phyloP scores from a whole-genome alignment of 2,329 filamentous ascomycete genomes.

The Arthrobotrys sphaeroides region DNA sequence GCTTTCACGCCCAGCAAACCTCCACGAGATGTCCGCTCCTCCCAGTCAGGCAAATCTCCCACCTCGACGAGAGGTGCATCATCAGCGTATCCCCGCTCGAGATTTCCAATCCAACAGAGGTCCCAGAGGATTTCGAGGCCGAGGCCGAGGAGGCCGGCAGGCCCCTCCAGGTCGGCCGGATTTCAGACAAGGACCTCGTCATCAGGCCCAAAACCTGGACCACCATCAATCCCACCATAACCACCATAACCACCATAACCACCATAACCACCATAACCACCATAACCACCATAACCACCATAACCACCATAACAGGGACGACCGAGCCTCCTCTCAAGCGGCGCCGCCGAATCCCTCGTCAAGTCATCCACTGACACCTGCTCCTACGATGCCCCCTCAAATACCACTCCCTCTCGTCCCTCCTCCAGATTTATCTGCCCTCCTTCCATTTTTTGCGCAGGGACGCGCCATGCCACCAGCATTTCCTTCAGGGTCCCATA shows the following conservation, averaged over 20 bases:
- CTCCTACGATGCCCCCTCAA: background rate
- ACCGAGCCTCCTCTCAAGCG: background rate
- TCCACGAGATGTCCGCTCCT: conserved; percentile 62
- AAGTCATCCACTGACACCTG: background rate
- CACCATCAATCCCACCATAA: conserved; percentile 26
- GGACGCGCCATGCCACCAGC: conserved; percentile 6
- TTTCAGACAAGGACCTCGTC: background rate
- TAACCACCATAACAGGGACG: conserved; percentile 9
- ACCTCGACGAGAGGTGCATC: conserved; percentile 63
- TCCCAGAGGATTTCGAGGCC: conserved; percentile 60
- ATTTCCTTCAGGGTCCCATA: conserved; percentile 35
- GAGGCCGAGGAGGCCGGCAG: conserved; percentile 40
- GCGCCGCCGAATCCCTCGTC: background rate
- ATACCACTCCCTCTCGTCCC: background rate
- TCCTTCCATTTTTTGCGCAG: conserved; percentile 29
- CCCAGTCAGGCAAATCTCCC: conserved; percentile 59
- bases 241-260: background rate
- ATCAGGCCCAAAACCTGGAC: conserved; percentile 1
- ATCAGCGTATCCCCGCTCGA: conserved; percentile 61
- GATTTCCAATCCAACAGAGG: conserved; percentile 61
- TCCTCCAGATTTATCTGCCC: conserved; percentile 22
- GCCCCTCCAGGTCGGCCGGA: conserved; percentile 18
- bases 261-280: background rate
- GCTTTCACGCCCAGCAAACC: conserved; percentile 73
- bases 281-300: background rate